Conservation (phyloP, 176 grass and related monocot genomes). For the Sorghum bicolor region DNA sequence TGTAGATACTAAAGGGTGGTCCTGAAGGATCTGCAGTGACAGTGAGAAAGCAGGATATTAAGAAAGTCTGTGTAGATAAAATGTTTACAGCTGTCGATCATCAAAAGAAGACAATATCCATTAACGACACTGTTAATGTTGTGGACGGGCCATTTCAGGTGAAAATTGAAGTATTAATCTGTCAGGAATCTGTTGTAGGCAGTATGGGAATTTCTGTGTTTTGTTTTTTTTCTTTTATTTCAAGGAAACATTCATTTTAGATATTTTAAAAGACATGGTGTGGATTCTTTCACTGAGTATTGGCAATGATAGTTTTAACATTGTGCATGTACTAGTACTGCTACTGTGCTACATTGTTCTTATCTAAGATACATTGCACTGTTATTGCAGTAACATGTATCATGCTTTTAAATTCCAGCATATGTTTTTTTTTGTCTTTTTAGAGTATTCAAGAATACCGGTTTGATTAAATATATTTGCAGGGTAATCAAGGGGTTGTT, state of each 20-base stretch:
- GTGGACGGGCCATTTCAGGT: conserved; percentile 73
- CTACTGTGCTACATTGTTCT: background rate
- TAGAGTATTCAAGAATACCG: conserved; percentile 6
- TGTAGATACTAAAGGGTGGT: conserved; percentile 78
- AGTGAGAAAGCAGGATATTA: conserved; percentile 71
- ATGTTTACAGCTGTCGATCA: conserved; percentile 93
- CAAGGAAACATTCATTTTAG: conserved; percentile 8
- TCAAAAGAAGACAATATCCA: conserved; percentile 69
- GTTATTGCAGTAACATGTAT: conserved; percentile 7
- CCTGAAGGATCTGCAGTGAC: conserved; percentile 63
- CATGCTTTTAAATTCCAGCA: conserved; percentile 18
- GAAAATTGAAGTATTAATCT: conserved; percentile 15
- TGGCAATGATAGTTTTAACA: background rate
- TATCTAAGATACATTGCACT: background rate
- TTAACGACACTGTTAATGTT: conserved; percentile 82
- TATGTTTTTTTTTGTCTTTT: background rate
- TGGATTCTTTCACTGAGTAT: background rate
- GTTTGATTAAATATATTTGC: conserved; percentile 40
- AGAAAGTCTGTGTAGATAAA: conserved; percentile 72
- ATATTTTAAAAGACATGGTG: background rate
- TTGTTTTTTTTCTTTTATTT: conserved; percentile 1
- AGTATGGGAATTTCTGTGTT: background rate
- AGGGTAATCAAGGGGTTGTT: conserved; percentile 90
- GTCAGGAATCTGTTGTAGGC: background rate
- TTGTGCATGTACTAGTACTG: background rate